A percentile compares a stretch with the other conserved stretches of the same genome.
These are phyloP conservation scores for Mimosa bimucronata DNA, from an alignment of 306 rosid genomes.

Conservation along the genomic window DNA sequence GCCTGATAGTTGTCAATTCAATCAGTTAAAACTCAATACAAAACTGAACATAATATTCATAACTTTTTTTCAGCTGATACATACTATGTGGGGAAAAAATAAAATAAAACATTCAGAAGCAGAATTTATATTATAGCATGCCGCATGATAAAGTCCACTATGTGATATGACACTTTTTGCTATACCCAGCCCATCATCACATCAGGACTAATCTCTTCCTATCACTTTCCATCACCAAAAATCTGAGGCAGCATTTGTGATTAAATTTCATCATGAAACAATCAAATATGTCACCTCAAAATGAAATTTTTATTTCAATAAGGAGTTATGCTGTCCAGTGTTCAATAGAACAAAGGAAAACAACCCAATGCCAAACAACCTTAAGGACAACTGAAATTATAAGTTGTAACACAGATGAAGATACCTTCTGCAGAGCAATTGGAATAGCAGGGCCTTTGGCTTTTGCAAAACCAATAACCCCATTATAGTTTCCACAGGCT, in stretches of 20 bases:
- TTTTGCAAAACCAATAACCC: conserved; percentile 87
- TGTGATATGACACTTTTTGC: not conserved
- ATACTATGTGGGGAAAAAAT: conserved; percentile 13
- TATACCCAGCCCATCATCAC: not conserved
- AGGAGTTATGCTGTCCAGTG: not conserved
- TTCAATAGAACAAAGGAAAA: conserved; percentile 21
- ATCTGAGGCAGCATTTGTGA: not conserved
- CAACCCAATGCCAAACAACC: conserved; percentile 21
- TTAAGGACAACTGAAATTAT: conserved; percentile 26
- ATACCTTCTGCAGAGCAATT: conserved; percentile 86
- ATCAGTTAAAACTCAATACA: conserved; percentile 30
- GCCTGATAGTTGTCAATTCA: conserved; percentile 64
- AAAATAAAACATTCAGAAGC: conserved; percentile 19
- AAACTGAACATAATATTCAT: conserved; percentile 12
- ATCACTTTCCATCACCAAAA: not conserved
- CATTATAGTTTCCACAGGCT: conserved; percentile 94
- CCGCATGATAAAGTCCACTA: conserved; percentile 10
- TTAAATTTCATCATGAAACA: not conserved
- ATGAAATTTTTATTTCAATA: not conserved
- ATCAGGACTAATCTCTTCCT: not conserved
- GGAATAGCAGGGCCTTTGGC: conserved; percentile 92
- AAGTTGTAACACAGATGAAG: conserved; percentile 22
- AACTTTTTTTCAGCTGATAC: not conserved
- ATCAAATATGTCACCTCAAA: not conserved
- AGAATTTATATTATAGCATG: conserved; percentile 25